Evolutionary conservation across 2,329 filamentous ascomycete species (phyloP).

Genomic region (Epichloe coenophiala): DNA sequence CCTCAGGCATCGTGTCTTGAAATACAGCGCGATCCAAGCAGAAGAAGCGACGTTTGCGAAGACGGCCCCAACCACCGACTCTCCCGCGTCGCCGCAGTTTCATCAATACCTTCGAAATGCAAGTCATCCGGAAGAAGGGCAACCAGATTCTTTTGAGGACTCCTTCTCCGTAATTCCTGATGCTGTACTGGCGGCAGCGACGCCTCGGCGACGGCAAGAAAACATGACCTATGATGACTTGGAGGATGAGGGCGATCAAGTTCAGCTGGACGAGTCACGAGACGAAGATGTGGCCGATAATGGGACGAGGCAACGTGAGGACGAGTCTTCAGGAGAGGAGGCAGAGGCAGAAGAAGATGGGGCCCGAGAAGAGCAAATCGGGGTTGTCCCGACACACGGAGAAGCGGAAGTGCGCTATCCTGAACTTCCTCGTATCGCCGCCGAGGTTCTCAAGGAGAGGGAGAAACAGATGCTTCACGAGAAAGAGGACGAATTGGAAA

Average conservation of each 20-base stretch:
- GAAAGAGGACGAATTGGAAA: neutral
- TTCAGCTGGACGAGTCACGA: neutral
- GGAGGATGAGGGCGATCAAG: slow-evolving; percentile 1
- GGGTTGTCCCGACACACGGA: neutral
- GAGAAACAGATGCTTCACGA: neutral
- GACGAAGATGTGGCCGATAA: neutral
- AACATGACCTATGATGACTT: slow-evolving; percentile 3
- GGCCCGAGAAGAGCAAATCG: neutral
- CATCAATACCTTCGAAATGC: slow-evolving; percentile 4
- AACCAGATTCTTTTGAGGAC: slow-evolving; percentile 32
- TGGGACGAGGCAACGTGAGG: neutral
- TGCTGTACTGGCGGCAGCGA: slow-evolving; percentile 35
- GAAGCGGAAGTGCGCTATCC: neutral
- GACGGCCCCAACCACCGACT: neutral
- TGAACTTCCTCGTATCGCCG: neutral
- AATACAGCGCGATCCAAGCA: slow-evolving; percentile 13
- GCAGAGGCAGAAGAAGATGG: neutral
- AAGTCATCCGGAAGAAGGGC: slow-evolving; percentile 12
- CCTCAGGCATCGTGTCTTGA: slow-evolving; percentile 21
- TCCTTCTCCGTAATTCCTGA: slow-evolving; percentile 45
- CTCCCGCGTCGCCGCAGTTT: slow-evolving; percentile 1
- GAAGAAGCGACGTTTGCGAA: slow-evolving; percentile 6
- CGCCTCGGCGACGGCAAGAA: slow-evolving; percentile 20
- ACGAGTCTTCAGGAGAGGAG: neutral
- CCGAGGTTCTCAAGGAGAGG: neutral